phyloP scores from a whole-genome alignment of 192 early-diverging fungal genomes.

The Coemansia sp. region DNA sequence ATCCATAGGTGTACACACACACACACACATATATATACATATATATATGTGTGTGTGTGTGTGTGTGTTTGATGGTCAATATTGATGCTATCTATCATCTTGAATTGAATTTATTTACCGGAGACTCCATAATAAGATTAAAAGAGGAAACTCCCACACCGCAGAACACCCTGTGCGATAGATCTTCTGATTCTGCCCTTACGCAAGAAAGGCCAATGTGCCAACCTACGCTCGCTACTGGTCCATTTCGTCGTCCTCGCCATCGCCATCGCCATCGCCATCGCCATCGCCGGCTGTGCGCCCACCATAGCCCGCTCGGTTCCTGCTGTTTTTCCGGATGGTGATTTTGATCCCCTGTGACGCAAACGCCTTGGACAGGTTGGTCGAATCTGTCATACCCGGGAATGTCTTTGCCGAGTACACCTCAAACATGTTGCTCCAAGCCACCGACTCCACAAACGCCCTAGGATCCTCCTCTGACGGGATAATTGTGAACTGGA shows the following conservation, averaged over 20 bases:
- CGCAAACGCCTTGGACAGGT: conserved; percentile 69
- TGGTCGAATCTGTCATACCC: conserved; percentile 77
- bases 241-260: conserved; percentile 20
- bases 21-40: no score
- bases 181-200: no score
- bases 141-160: no score
- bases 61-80: no score
- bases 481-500: conserved; percentile 62
- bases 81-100: no score
- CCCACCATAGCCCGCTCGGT: conserved; percentile 25
- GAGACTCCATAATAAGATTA: no score
- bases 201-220: no score
- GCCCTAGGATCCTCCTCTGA: conserved; percentile 53
- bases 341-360: conserved; percentile 76
- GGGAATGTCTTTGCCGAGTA: conserved; percentile 77
- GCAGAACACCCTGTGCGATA: no score
- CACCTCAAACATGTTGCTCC: conserved; percentile 58
- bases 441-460: conserved; percentile 39
- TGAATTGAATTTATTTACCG: no score
- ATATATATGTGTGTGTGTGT: no score
- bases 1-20: no score
- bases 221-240: no score
- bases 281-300: conserved; percentile 26
- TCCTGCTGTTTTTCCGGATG: conserved; percentile 59
- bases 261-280: conserved; percentile 23